These are phyloP conservation scores for Cercospora nicotianae DNA, from an alignment of 2,329 filamentous ascomycete species.

Conservation along the genomic window DNA sequence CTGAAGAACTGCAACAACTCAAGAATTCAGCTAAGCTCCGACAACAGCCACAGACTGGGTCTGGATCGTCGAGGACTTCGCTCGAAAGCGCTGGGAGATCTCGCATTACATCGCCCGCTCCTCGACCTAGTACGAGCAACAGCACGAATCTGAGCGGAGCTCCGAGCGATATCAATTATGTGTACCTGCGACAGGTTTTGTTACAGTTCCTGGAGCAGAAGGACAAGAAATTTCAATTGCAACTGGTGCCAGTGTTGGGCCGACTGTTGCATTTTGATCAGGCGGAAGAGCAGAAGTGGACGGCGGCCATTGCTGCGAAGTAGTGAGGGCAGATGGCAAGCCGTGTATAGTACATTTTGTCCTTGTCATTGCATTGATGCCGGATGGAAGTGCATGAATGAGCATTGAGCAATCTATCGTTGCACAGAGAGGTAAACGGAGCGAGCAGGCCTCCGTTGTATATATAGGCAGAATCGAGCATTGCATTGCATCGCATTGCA, in stretches of 20 bases:
- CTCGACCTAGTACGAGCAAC: conserved; percentile 22
- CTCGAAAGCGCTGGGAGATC: conserved; percentile 50
- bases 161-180: conserved; percentile 53
- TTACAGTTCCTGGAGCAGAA: conserved; percentile 79
- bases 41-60: conserved; percentile 42
- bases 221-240: conserved; percentile 72
- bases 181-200: conserved; percentile 78
- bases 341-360: neutral
- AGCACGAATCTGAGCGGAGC: conserved; percentile 1
- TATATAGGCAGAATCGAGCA: neutral
- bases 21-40: conserved; percentile 41
- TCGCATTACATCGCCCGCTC: conserved; percentile 49
- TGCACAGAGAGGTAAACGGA: neutral
- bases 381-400: neutral
- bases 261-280: conserved; percentile 76
- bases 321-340: neutral
- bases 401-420: neutral
- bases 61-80: conserved; percentile 59
- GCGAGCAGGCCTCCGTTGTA: neutral
- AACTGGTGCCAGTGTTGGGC: conserved; percentile 74
- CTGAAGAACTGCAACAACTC: conserved; percentile 57
- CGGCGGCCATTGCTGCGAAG: conserved; percentile 64
- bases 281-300: conserved; percentile 86
- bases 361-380: neutral
- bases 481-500: neutral